These are phyloP conservation scores for Daldinia bambusicola DNA, from an alignment of 495 filamentous ascomycete species.

Conservation along the genomic window DNA sequence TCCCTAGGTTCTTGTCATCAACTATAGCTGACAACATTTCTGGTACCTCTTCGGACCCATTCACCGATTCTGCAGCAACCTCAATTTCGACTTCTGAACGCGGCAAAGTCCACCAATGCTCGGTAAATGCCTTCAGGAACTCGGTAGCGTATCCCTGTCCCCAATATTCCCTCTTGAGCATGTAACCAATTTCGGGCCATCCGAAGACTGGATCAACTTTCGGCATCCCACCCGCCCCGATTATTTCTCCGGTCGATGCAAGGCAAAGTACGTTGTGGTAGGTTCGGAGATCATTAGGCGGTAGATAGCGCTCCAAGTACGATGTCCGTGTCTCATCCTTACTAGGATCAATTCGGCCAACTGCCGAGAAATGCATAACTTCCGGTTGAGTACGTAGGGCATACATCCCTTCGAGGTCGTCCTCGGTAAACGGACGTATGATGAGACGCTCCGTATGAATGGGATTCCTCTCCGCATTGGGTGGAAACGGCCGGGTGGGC, in stretches of 20 bases:
- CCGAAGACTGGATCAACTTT: conserved; percentile 16
- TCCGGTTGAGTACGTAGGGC: conserved; percentile 59
- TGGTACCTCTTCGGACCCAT: conserved; percentile 35
- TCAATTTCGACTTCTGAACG: conserved; percentile 47
- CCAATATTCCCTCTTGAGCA: conserved; percentile 53
- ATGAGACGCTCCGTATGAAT: conserved; percentile 58
- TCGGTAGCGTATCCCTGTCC: conserved; percentile 52
- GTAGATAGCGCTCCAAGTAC: conserved; percentile 46
- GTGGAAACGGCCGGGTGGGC: conserved; percentile 48
- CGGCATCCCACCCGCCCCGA: conserved; percentile 43
- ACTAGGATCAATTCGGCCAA: conserved; percentile 51
- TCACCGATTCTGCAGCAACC: conserved; percentile 40
- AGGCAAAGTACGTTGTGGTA: conserved; percentile 49
- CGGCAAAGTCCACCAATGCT: conserved; percentile 49
- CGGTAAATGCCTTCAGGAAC: conserved; percentile 48
- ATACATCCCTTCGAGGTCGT: conserved; percentile 54
- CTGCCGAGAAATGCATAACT: conserved; percentile 60
- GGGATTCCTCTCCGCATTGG: conserved; percentile 39
- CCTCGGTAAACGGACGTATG: conserved; percentile 51
- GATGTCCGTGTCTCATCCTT: conserved; percentile 52
- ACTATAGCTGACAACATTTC: conserved; percentile 49
- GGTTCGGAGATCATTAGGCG: conserved; percentile 49
- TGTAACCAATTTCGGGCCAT: conserved; percentile 53
- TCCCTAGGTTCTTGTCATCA: conserved; percentile 41
- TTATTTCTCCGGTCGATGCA: conserved; percentile 40